Conservation (phyloP, 352 stramenopile species). For the Pythium aphanidermatum region DNA sequence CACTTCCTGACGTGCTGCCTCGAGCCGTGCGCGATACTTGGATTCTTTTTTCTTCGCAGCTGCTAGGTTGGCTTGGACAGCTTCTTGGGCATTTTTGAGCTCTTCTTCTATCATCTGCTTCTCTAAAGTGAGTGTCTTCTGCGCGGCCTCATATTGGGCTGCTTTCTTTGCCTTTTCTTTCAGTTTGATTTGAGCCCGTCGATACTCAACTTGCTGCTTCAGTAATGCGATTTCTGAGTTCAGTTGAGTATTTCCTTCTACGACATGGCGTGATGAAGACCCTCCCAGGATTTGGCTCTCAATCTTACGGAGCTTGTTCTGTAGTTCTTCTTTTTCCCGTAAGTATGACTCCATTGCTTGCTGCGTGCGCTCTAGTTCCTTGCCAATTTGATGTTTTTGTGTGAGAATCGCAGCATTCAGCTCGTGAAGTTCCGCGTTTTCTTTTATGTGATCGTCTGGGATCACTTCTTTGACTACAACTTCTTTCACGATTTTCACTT, state of each 20-base stretch:
- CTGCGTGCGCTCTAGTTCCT: conserved; percentile 69
- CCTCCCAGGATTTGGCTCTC: conserved; percentile 72
- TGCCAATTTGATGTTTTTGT: conserved; percentile 66
- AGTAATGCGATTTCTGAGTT: conserved; percentile 72
- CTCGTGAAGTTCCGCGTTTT: conserved; percentile 55
- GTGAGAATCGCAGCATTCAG: conserved; percentile 58
- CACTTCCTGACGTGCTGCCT: conserved; percentile 79
- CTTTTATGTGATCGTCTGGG: conserved; percentile 53
- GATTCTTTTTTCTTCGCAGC: conserved; percentile 55
- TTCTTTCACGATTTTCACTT: conserved; percentile 50
- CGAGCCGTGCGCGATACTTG: conserved; percentile 65
- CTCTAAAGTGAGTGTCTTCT: conserved; percentile 50
- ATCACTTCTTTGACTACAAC: conserved; percentile 79
- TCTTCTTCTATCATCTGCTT: conserved; percentile 75
- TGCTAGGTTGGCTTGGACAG: conserved; percentile 44
- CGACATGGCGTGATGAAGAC: conserved; percentile 14
- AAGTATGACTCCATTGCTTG: conserved; percentile 58
- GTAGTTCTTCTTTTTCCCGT: conserved; percentile 54
- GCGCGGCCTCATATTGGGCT: conserved; percentile 49
- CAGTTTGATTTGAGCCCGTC: conserved; percentile 71
- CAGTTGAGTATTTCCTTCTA: conserved; percentile 11
- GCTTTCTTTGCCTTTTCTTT: conserved; percentile 71
- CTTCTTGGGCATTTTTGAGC: conserved; percentile 62
- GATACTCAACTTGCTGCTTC: conserved; percentile 79
- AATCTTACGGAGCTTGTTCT: conserved; percentile 71